Conservation (phyloP, 306 rosid genomes). For the Vigna nakashimae region DNA sequence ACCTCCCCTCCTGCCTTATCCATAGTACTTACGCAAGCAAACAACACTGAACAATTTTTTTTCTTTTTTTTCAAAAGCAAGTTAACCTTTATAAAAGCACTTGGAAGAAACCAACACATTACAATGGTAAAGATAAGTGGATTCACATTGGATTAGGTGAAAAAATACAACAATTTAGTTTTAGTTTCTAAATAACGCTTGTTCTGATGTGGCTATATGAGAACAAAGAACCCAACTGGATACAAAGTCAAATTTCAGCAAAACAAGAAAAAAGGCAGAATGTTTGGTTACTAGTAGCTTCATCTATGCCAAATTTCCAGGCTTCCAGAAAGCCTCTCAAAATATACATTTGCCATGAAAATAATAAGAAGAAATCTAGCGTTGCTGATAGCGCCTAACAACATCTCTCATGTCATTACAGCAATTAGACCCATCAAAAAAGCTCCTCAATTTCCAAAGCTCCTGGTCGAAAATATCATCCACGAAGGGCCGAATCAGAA, state of each 20-base stretch:
- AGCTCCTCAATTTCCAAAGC: conserved; percentile 57
- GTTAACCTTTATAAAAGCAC: too few species aligned
- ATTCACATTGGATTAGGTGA: too few species aligned
- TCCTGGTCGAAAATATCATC: conserved; percentile 70
- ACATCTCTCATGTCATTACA: conserved; percentile 84
- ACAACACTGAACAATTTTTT: too few species aligned
- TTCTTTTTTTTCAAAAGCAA: too few species aligned
- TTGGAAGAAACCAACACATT: too few species aligned
- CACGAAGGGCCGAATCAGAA: conserved; percentile 64
- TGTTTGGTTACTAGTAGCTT: background rate
- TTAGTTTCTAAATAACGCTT: conserved; percentile 14
- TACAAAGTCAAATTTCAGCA: conserved; percentile 17
- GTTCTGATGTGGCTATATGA: background rate
- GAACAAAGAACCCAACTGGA: conserved; percentile 10
- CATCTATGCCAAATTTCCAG: conserved; percentile 30
- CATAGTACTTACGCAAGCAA: too few species aligned
- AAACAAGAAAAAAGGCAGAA: conserved; percentile 17
- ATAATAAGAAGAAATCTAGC: background rate
- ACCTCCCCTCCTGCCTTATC: conserved; percentile 46
- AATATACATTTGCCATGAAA: conserved; percentile 44
- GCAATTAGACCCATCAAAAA: conserved; percentile 58
- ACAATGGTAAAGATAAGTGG: too few species aligned
- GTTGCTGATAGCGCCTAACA: conserved; percentile 49
- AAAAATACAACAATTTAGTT: background rate
- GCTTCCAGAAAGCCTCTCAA: conserved; percentile 48